Percentiles rank a stretch among this genome's conserved stretches.
phyloP scores from a whole-genome alignment of 495 filamentous ascomycete genomes.

The Daldinia grandis region DNA sequence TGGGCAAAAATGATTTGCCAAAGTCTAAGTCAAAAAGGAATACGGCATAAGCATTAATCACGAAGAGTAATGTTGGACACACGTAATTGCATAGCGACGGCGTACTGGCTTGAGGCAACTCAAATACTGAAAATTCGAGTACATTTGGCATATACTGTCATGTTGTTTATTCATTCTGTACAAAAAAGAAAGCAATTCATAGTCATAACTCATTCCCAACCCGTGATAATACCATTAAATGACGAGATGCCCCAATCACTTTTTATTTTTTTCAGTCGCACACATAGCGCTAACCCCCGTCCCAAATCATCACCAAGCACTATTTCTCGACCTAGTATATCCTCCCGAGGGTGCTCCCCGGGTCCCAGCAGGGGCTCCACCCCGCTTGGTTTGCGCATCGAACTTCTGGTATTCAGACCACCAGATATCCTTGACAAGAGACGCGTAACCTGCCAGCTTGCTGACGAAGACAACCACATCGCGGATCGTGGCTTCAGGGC shows the following conservation, averaged over 20 bases:
- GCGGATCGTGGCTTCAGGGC: constrained; percentile 64
- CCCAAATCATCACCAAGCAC: background rate
- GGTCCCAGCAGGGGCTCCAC: constrained; percentile 10
- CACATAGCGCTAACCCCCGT: background rate
- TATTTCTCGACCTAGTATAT: constrained; percentile 40
- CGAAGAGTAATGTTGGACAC: background rate
- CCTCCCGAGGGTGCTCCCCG: constrained; percentile 34
- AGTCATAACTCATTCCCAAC: constrained; percentile 26
- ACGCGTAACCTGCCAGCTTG: constrained; percentile 56
- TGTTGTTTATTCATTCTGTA: constrained; percentile 28
- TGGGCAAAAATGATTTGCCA: background rate
- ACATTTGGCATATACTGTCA: constrained; percentile 13
- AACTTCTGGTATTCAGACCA: constrained; percentile 62
- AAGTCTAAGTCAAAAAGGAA: background rate
- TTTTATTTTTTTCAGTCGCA: background rate
- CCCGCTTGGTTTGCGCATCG: constrained; percentile 48
- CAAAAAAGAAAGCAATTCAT: constrained; percentile 8
- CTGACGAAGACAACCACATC: constrained; percentile 58
- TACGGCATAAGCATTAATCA: constrained; percentile 6
- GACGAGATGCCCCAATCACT: background rate
- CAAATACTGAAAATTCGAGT: constrained; percentile 30
- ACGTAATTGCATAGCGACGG: constrained; percentile 45
- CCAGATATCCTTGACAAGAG: constrained; percentile 65
- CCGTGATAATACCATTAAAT: constrained; percentile 13
- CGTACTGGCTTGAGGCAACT: constrained; percentile 29